Conservation (phyloP, 2,329 filamentous ascomycete species). For the Trichoderma koningiopsis region DNA sequence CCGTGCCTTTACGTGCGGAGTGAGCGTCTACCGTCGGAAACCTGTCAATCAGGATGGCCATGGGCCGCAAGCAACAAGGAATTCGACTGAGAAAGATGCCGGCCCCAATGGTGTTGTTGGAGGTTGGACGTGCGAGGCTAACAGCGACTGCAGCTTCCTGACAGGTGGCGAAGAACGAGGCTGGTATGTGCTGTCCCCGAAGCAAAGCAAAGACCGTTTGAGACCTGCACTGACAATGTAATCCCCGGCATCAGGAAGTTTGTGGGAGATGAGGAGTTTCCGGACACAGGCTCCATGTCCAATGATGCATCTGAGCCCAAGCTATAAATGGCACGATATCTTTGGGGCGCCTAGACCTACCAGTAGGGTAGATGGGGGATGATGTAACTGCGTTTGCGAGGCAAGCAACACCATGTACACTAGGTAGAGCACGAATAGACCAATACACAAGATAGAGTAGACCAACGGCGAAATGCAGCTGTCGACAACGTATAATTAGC, state of each 20-base stretch:
- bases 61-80: not conserved
- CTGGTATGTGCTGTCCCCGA: slow-evolving; percentile 62
- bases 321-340: slow-evolving; percentile 34
- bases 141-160: slow-evolving; percentile 86
- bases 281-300: slow-evolving; percentile 43
- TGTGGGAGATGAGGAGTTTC: slow-evolving; percentile 60
- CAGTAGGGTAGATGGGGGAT: not conserved
- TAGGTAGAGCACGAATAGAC: not conserved
- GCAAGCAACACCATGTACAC: not conserved
- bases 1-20: slow-evolving; percentile 77
- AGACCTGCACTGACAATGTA: slow-evolving; percentile 5
- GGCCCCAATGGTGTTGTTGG: slow-evolving; percentile 48
- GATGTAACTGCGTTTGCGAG: not conserved
- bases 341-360: not conserved
- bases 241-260: slow-evolving; percentile 52
- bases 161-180: slow-evolving; percentile 80
- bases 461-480: not conserved
- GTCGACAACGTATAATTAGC: slow-evolving; percentile 18
- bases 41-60: slow-evolving; percentile 18
- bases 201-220: not conserved
- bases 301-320: slow-evolving; percentile 37
- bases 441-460: not conserved
- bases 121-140: slow-evolving; percentile 76
- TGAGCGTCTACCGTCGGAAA: slow-evolving; percentile 63
- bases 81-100: not conserved